A percentile compares a stretch with the other conserved stretches of the same genome.
These are phyloP conservation scores for Crithidia bombi DNA, from an alignment of 208 protist genomes.

Conservation along the genomic window DNA sequence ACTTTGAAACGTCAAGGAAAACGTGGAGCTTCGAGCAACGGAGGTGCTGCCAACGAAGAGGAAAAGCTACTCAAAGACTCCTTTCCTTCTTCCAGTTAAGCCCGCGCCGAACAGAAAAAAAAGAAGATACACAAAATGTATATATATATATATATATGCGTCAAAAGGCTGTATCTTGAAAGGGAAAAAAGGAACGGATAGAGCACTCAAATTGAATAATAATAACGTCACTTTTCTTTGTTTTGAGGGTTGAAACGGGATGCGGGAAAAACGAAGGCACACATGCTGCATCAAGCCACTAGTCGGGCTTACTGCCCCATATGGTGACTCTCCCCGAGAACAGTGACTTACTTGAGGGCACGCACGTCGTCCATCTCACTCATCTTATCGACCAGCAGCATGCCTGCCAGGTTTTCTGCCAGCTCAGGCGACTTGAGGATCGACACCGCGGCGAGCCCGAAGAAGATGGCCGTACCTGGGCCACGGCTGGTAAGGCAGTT, in stretches of 20 bases:
- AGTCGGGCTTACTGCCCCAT: no score
- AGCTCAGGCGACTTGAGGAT: conserved; percentile 66
- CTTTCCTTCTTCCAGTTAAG: no score
- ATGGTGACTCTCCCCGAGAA: no score
- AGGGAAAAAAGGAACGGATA: no score
- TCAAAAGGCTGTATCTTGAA: no score
- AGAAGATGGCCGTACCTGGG: conserved; percentile 86
- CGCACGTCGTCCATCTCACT: conserved; percentile 36
- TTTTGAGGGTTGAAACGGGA: no score
- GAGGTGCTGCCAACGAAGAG: not conserved
- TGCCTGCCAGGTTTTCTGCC: conserved; percentile 67
- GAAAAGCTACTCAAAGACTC: not conserved
- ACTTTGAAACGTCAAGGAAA: not conserved
- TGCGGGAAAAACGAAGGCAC: no score
- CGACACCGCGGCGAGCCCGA: conserved; percentile 76
- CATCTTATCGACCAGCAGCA: conserved; percentile 65
- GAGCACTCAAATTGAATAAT: no score
- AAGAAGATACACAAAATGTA: not conserved
- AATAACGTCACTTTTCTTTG: no score
- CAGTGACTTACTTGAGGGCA: conserved; percentile 16
- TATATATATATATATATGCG: no score
- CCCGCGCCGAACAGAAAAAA: not conserved
- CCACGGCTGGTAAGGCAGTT: conserved; percentile 88
- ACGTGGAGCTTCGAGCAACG: not conserved
- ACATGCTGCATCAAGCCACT: no score